Base-by-base conservation (phyloP, 1,139 yeast genomes). In the Magnusiomyces clavatus region DNA sequence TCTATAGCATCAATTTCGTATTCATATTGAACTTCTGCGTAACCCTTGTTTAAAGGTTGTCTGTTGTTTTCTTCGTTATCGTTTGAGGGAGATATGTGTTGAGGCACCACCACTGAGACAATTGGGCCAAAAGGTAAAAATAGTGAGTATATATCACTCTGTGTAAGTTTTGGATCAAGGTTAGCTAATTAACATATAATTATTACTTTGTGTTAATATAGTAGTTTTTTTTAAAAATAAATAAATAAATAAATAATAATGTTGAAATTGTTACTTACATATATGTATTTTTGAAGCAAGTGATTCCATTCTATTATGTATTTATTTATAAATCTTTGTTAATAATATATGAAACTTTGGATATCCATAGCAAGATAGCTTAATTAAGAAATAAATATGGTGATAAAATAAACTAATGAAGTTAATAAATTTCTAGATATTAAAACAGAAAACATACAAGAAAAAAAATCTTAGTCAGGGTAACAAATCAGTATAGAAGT, bases 81-180 rank as follows among this genome's bases (percentile, higher is more conserved):
- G 13, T 34, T 43, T 19, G 20, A 14, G 16, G 16, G 14, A 8
- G 38, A 31, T 11, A 16, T 16, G 8, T 34, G 46, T 10, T 16
- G 17, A 29, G 60, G 56, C 10, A 57, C 48, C 39, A 54, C 46
- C 3, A 68, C 61, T 14, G 61, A 60, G 17, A 64, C 56, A 14
- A 70, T 65, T 20, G 69, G 72, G 3, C 74, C 74, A 58, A 69
- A 70, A 10, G 74, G 62, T 19, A 67, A 48, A 49, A 69, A 69
- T 46, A 65, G 48, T 34, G 57, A 49, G 38, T 60, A 43, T 6
- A 65, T 37, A 40, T 61, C 58, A 6, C 58, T 63, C 38, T 54
- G 58, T 16, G 61, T 20, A 11, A 44, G 34, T 35, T 36, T 34
- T 11, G 47, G 47, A 36, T 36, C 29, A 35, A 35, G 35, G 29